Percentiles rank a stretch among this genome's conserved stretches.
phyloP scores from a whole-genome alignment of 225 moss, liverwort and hornwort species.

The Sphagnum tenellum region DNA sequence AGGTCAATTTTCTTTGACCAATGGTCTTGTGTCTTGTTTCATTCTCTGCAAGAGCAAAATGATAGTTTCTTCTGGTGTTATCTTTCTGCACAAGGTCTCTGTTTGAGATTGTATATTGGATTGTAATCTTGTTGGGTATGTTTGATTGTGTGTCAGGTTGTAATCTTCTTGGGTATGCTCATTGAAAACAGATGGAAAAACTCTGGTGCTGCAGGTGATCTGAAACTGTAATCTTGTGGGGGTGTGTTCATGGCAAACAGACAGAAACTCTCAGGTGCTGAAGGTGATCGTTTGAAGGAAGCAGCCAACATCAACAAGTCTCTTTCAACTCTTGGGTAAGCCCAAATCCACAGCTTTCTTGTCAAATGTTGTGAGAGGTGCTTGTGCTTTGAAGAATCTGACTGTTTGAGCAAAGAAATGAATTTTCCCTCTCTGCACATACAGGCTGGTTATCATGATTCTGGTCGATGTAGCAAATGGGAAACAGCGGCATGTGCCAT shows the following conservation, averaged over 20 bases:
- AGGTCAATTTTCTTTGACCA: background rate
- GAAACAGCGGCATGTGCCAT: conserved; percentile 5
- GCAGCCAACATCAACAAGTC: conserved; percentile 12
- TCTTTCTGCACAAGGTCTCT: no score
- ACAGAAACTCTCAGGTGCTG: conserved; percentile 9
- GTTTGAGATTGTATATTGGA: no score
- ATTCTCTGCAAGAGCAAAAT: background rate
- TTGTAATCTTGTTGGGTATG: no score
- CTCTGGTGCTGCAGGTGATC: conserved; percentile 11
- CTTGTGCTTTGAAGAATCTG: no score
- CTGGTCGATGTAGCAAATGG: conserved; percentile 28
- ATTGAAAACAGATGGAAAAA: conserved; percentile 1
- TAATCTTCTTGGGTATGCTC: no score
- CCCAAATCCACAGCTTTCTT: background rate
- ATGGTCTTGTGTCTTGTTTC: background rate
- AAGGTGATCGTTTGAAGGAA: conserved; percentile 11
- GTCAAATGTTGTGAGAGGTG: no score
- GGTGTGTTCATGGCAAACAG: background rate
- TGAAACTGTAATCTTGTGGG: no score
- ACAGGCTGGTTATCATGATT: conserved; percentile 32
- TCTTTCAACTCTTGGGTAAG: conserved; percentile 9
- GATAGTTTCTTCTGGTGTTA: background rate
- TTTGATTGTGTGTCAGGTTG: no score
- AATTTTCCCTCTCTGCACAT: background rate
- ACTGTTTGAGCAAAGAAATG: background rate